Evolutionary conservation across 768 basidiomycete genomes (phyloP).

Genomic region (Dioszegia hungarica): DNA sequence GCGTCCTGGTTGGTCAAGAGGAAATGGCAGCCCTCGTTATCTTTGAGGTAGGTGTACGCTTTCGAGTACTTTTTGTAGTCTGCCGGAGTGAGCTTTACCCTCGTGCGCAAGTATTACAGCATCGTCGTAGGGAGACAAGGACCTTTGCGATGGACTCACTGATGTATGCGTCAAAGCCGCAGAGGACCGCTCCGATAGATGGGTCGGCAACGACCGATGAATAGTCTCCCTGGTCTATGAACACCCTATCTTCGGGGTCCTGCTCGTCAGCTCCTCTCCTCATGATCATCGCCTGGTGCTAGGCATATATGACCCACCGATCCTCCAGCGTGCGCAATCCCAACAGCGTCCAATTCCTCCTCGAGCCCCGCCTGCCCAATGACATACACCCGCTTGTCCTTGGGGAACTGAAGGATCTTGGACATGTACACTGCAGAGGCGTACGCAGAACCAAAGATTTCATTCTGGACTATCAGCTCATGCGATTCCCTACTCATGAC

Average conservation of each 20-base stretch:
- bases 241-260: constrained; percentile 79
- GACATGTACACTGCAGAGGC: constrained; percentile 79
- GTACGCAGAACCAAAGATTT: constrained; percentile 94
- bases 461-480: constrained; percentile 60
- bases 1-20: constrained; percentile 89
- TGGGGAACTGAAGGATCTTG: constrained; percentile 79
- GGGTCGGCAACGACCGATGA: constrained; percentile 59
- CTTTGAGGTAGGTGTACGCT: constrained; percentile 80
- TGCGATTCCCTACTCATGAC: not conserved
- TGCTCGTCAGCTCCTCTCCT: constrained; percentile 44
- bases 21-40: constrained; percentile 74
- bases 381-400: constrained; percentile 90
- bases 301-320: constrained; percentile 58
- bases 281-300: not conserved
- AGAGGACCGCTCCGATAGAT: constrained; percentile 83
- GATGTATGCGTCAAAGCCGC: constrained; percentile 77
- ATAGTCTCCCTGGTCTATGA: constrained; percentile 69
- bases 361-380: constrained; percentile 88
- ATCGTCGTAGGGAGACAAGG: not conserved
- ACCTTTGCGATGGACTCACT: constrained; percentile 53
- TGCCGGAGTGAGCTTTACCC: constrained; percentile 11
- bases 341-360: constrained; percentile 86
- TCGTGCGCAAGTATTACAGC: no score
- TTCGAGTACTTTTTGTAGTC: constrained; percentile 90
- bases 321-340: constrained; percentile 72